Evolutionary conservation across 441 rosid genomes (phyloP), one percentile per base, ranked within the genome.

Genomic region (Capsella rubella): DNA sequence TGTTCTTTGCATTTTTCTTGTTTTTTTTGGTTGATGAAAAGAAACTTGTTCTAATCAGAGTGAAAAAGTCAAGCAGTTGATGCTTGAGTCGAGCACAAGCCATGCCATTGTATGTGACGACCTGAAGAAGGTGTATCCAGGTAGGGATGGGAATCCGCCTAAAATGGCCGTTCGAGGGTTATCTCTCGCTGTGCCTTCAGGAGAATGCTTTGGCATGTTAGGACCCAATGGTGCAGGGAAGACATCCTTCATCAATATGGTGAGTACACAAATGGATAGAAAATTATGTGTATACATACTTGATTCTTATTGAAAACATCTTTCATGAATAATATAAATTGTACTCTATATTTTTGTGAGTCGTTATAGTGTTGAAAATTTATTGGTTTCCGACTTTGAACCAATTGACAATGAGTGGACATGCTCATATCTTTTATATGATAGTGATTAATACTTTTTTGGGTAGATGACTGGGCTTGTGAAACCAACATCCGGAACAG

Each of bases 181-280:
- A 71, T 91, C 98, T 78, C 93, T 95, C 53, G 97, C 91, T 53
- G 79, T 92, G 81, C 92, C 97, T 70, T 83, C 82, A 71, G 98
- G 96, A 73, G 99, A 95, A 80, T 95, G 99, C 84, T 91, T 95
- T 11, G 99, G 99, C 51, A 85, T 92, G 94, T 93, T 95, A 61
- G 97, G 98, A 51, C 99, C 99, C 5, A 95, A 95, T 78, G 99
- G 98, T 57, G 99, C 99, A 21, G 97, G 99, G 45, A 95, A 95
- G 72, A 92, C 99, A 53, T 92, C 98, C 28, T 92, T 95, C 78
- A 92, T 95, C 67, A 89, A 82, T 67, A 92, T 95, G 99, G 99
- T 90, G 42, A 82, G 87, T 85, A 34, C 46, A 34, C 55, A 62
- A 52, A 51, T 59, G 39, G 9, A 31, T 4, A 31, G 5, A 54